These are phyloP conservation scores for Linnemannia zychae DNA, from an alignment of 192 early-diverging fungal species.

Conservation along the genomic window DNA sequence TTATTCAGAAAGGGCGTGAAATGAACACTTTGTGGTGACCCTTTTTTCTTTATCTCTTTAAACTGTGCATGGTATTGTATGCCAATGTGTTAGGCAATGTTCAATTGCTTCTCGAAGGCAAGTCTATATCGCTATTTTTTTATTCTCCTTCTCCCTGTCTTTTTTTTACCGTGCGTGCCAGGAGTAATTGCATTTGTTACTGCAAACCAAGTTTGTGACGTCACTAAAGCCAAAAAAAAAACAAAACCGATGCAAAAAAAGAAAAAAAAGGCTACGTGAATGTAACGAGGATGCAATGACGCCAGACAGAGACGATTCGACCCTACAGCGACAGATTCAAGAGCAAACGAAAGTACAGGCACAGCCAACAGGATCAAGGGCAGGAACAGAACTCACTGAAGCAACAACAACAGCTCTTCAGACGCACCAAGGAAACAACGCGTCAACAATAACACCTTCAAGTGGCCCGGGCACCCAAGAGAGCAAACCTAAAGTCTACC, in stretches of 20 bases:
- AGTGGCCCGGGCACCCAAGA: not conserved
- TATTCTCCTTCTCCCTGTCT: too few relatives aligned
- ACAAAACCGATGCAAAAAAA: not conserved
- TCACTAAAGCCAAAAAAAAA: too few relatives aligned
- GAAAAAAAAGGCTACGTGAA: not conserved
- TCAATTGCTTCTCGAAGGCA: too few relatives aligned
- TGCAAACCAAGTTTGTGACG: too few relatives aligned
- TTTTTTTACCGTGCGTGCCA: not conserved
- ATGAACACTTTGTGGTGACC: not conserved
- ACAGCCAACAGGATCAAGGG: not conserved
- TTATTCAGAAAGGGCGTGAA: not conserved
- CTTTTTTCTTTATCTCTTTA: not conserved
- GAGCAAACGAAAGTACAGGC: not conserved
- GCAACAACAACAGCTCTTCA: not conserved
- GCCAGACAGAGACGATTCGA: not conserved
- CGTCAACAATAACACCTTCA: not conserved
- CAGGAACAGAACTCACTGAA: not conserved
- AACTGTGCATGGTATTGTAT: not conserved
- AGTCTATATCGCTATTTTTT: too few relatives aligned
- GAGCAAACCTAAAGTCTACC: constrained; percentile 8
- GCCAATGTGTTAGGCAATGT: too few relatives aligned
- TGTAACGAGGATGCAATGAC: constrained; percentile 9
- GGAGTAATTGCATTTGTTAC: not conserved
- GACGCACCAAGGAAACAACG: not conserved
- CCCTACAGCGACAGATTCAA: not conserved